phyloP scores from a whole-genome alignment of 495 filamentous ascomycete genomes.

The Amniculicola lignicola region DNA sequence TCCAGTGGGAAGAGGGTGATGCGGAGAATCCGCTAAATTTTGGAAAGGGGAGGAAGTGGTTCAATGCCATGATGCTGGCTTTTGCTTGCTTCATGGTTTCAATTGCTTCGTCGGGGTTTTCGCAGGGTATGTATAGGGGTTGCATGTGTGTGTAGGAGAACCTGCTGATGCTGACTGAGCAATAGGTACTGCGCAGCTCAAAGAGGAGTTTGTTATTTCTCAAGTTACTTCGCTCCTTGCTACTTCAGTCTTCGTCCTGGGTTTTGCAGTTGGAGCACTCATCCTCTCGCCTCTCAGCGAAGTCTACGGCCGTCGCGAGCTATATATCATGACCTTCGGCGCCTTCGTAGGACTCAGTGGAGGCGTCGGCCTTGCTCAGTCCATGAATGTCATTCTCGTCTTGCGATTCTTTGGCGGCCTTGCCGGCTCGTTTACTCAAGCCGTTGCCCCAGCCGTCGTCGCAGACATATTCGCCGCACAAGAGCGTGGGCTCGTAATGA shows the following conservation, averaged over 20 bases:
- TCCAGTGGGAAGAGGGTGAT: neutral
- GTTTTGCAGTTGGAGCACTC: slow-evolving; percentile 57
- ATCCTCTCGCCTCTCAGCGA: slow-evolving; percentile 62
- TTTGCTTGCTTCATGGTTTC: neutral
- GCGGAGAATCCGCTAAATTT: neutral
- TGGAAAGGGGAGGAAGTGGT: neutral
- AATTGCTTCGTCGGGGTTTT: neutral
- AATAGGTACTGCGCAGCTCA: slow-evolving; percentile 34
- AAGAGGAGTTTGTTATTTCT: slow-evolving; percentile 33
- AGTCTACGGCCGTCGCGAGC: slow-evolving; percentile 55
- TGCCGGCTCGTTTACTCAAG: slow-evolving; percentile 51
- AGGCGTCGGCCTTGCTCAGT: slow-evolving; percentile 48
- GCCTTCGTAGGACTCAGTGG: slow-evolving; percentile 53
- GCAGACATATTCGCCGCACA: slow-evolving; percentile 49
- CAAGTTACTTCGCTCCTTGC: slow-evolving; percentile 35
- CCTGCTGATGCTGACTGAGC: too few relatives aligned
- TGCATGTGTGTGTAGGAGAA: neutral
- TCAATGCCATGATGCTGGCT: neutral
- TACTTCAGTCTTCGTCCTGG: slow-evolving; percentile 46
- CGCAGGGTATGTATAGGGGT: neutral
- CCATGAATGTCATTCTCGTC: slow-evolving; percentile 50
- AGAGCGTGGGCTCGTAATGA: slow-evolving; percentile 50
- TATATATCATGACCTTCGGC: slow-evolving; percentile 55
- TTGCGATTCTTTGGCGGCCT: slow-evolving; percentile 58
- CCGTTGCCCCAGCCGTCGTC: slow-evolving; percentile 54